Evolutionary conservation across 352 stramenopile species (phyloP), one percentile per base, ranked within the genome.

Genomic region (Phytophthora quininea): DNA sequence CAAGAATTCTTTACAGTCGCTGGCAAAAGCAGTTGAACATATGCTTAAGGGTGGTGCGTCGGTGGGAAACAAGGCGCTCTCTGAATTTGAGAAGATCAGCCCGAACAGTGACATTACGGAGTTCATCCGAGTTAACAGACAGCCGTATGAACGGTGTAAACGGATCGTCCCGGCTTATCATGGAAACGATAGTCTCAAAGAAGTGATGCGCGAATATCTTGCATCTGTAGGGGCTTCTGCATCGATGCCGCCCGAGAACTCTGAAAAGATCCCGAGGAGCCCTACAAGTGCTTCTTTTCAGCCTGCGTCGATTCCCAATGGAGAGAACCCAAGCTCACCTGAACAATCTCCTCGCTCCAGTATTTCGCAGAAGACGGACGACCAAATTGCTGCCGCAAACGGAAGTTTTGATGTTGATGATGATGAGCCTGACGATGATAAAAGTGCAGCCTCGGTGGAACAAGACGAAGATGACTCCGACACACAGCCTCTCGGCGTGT

Each of bases 1-100:
- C 38, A 95, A 95, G 46, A 92, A 88, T 54, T 92, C 84, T 1
- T 63, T 95, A 15, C 64, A 89, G 50, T 90, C 82, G 4, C 67
- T 95, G 4, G 73, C 76, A 0, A 91, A 91, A 73, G 87, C 87
- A 10, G 63, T 92, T 43, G 80, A 90, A 31, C 84, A 93, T 46
- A 82, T 84, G 64, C 37, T 93, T 1, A 54, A 72, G 14, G 74
- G 82, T 24, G 71, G 76, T 2, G 68, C 58, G 14, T 57, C 64
- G 6, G 58, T 87, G 9, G 74, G 82, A 11, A 67, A 75, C 11
- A 76, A 71, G 11, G 71, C 80, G 7, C 40, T 90, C 7, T 27
- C 51, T 3, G 73, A 77, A 7, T 80, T 93, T 45, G 70, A 86
- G 11, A 74, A 74, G 27, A 88, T 95, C 62, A 70, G 82, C 58